Percentiles rank a stretch among this genome's conserved stretches.
phyloP scores from a whole-genome alignment of 2,329 filamentous ascomycete species.

The Sporothrix brunneoviolacea region DNA sequence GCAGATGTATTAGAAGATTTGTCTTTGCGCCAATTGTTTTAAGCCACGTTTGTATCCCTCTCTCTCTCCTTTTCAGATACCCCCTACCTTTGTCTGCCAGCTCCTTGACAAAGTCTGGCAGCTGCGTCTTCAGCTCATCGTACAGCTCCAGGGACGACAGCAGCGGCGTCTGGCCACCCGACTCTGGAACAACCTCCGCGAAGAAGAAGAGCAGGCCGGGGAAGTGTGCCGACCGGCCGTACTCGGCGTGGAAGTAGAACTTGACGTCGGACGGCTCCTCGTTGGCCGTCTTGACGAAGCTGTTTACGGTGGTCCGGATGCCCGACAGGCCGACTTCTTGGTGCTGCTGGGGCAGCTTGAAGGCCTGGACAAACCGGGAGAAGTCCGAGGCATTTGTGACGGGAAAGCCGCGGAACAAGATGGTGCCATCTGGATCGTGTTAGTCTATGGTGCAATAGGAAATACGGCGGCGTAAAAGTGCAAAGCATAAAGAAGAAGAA shows the following conservation, averaged over 20 bases:
- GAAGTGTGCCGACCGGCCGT: constrained; percentile 14
- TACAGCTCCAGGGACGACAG: constrained; percentile 16
- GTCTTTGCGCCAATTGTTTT: too few relatives aligned
- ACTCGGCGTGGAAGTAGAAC: constrained; percentile 16
- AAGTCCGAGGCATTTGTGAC: constrained; percentile 4
- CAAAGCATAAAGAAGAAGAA: too few relatives aligned
- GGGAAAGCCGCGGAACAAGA: constrained; percentile 13
- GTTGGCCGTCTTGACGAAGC: constrained; percentile 14
- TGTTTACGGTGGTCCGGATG: constrained; percentile 6
- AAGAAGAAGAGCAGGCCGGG: constrained; percentile 15
- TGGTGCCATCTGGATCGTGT: too few relatives aligned
- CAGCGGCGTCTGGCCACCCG: constrained; percentile 15
- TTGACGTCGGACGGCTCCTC: constrained; percentile 12
- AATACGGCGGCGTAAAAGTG: too few relatives aligned
- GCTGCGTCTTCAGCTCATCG: constrained; percentile 8
- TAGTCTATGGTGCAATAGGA: too few relatives aligned
- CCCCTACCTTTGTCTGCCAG: constrained; percentile 12
- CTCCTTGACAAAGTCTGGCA: constrained; percentile 13
- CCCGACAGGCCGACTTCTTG: constrained; percentile 14
- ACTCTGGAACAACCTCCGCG: constrained; percentile 9
- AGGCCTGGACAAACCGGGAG: constrained; percentile 2
- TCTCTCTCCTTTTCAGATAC: too few relatives aligned
- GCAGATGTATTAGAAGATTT: too few relatives aligned
- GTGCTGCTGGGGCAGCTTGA: constrained; percentile 9
- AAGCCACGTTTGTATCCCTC: too few relatives aligned